A percentile compares a stretch with the other conserved stretches of the same genome.
phyloP scores from a whole-genome alignment of 495 filamentous ascomycete species.

The Mytilinidion resinicola region DNA sequence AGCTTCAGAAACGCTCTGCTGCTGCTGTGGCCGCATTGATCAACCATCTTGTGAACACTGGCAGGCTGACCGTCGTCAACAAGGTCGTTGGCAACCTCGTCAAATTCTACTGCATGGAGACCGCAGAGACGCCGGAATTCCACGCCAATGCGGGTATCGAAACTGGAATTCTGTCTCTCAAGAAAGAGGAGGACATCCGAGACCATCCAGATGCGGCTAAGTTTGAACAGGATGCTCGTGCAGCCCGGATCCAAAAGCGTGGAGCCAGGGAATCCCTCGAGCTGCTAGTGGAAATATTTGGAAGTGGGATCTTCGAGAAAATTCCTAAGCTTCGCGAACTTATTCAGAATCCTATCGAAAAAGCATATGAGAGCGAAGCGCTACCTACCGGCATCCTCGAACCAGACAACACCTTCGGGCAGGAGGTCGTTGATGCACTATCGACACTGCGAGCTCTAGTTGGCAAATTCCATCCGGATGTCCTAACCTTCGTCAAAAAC shows the following conservation, averaged over 20 bases:
- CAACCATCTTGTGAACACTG: constrained; percentile 69
- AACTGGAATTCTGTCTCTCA: constrained; percentile 76
- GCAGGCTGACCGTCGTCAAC: constrained; percentile 74
- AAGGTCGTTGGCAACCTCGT: constrained; percentile 91
- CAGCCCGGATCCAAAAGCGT: constrained; percentile 78
- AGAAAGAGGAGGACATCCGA: constrained; percentile 93
- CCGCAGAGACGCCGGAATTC: constrained; percentile 95
- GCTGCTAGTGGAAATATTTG: constrained; percentile 74
- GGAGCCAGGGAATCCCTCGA: constrained; percentile 94
- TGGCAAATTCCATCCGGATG: constrained; percentile 66
- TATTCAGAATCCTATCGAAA: constrained; percentile 71
- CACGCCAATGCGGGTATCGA: constrained; percentile 65
- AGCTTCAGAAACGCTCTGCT: constrained; percentile 84
- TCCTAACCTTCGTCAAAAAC: constrained; percentile 70
- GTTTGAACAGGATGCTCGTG: constrained; percentile 78
- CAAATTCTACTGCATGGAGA: constrained; percentile 95
- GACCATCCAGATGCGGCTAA: constrained; percentile 85
- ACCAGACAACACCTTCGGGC: constrained; percentile 65
- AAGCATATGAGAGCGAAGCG: constrained; percentile 62
- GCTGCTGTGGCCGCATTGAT: constrained; percentile 75
- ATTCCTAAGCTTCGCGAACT: constrained; percentile 73
- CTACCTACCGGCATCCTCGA: constrained; percentile 64
- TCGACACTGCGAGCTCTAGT: constrained; percentile 87
- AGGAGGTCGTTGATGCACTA: constrained; percentile 87
- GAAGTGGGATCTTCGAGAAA: constrained; percentile 62